phyloP scores from a whole-genome alignment of 1,139 yeast genomes.

The Geotrichum bryndzae region DNA sequence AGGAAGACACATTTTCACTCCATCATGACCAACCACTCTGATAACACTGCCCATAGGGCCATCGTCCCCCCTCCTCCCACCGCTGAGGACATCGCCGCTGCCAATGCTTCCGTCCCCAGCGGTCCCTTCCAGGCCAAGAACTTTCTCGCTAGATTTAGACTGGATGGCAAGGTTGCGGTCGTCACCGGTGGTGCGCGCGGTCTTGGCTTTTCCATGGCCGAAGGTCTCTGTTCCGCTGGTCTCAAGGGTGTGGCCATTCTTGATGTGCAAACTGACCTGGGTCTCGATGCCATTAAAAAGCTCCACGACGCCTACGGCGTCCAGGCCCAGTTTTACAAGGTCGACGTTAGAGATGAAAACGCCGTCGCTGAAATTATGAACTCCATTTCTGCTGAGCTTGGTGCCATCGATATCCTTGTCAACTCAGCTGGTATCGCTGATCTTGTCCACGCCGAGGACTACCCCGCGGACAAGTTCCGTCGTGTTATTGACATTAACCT shows the following conservation, averaged over 20 bases:
- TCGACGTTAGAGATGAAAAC: slow-evolving; percentile 53
- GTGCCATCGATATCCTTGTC: slow-evolving; percentile 57
- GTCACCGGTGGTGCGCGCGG: slow-evolving; percentile 72
- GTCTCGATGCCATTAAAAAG: slow-evolving; percentile 47
- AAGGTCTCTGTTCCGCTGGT: slow-evolving; percentile 66
- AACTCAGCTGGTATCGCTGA: slow-evolving; percentile 80
- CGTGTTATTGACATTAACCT: slow-evolving; percentile 69
- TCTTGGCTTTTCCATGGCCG: slow-evolving; percentile 56
- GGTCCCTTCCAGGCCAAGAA: slow-evolving; percentile 36
- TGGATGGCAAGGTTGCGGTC: slow-evolving; percentile 62
- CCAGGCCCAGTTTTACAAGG: slow-evolving; percentile 55
- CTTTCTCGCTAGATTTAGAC: slow-evolving; percentile 44
- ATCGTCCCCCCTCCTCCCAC: slow-evolving; percentile 39
- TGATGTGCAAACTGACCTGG: slow-evolving; percentile 41
- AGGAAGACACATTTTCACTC: neutral
- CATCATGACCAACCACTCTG: slow-evolving; percentile 4
- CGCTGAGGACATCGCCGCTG: slow-evolving; percentile 37
- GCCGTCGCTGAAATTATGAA: slow-evolving; percentile 49
- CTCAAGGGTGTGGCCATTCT: slow-evolving; percentile 55
- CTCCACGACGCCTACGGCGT: slow-evolving; percentile 55
- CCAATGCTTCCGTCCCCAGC: slow-evolving; percentile 33
- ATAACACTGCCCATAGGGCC: slow-evolving; percentile 32
- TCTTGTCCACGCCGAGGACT: slow-evolving; percentile 73
- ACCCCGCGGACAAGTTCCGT: slow-evolving; percentile 71
- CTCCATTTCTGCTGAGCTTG: slow-evolving; percentile 53